Evolutionary conservation across 2,329 filamentous ascomycete genomes (phyloP), one percentile per base, ranked within the genome.

Genomic region (Raffaelea arxii): DNA sequence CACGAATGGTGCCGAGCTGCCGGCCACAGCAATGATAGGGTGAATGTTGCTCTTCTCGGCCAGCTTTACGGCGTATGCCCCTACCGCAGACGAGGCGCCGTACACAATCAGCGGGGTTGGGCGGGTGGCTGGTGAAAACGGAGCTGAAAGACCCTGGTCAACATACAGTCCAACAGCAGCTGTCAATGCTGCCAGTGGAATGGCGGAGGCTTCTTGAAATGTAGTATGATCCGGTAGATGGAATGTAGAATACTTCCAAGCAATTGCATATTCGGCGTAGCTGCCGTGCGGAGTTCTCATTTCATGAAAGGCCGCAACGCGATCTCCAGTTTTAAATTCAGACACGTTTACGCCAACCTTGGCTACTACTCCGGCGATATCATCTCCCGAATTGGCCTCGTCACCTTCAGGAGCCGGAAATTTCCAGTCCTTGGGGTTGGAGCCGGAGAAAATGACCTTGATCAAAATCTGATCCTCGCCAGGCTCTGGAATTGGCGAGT

Each of bases 241-340:
- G 47, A 70, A 70, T 0, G 67, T 69, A 0, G 65, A 68, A 50
- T 64, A 57, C 35, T 59, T 58, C 46, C 59, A 64, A 0, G 63
- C 65, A 14, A 71, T 49, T 16, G 66, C 63, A 45, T 70, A 71
- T 54, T 72, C 69, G 25, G 65, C 67, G 49, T 55, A 65, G 49
- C 56, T 60, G 6, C 67, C 66, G 35, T 59, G 54, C 2, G 62
- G 57, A 1, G 58, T 55, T 10, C 49, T 18, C 55, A 66, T 62
- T 50, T 65, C 57, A 55, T 72, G 68, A 62, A 78, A 77, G 4
- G 71, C 73, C 9, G 72, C 70, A 1, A 80, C 75, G 16, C 74
- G 69, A 58, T 80, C 75, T 25, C 76, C 77, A 0, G 63, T 62
- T 50, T 70, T 71, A 66, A 80, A 80, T 53, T 78, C 77, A 47